Base-by-base conservation (phyloP, 2,329 filamentous ascomycete genomes). In the Pseudogymnoascus sp. region DNA sequence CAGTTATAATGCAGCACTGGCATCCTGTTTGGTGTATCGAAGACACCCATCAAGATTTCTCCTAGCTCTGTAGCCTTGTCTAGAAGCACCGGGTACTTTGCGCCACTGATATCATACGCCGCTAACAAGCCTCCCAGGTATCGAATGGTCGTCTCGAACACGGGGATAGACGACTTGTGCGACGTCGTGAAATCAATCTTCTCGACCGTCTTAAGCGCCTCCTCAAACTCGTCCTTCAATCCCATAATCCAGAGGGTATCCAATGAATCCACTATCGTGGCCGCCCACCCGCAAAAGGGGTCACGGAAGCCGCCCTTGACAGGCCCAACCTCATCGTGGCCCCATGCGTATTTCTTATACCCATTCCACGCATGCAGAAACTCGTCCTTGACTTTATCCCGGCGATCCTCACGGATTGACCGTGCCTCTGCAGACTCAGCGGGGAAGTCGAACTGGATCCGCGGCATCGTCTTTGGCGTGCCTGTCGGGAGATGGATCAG, bases 191-290 rank as follows among this genome's bases (percentile, higher is more conserved):
- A 97, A 74, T 97, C 91, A 65, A 97, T 95, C 4, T 83, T 76
- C 63, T 80, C 80, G 14, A 91, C 84, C 1, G 83, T 85, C 56
- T 82, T 79, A 60, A 91, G 85, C 0, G 91, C 91, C 64, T 89
- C 85, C 64, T 90, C 85, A 71, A 96, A 96, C 69, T 96, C 90
- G 0, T 88, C 80, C 69, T 84, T 84, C 75, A 96, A 71, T 16
- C 84, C 90, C 83, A 95, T 91, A 69, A 96, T 93, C 89, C 90
- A 96, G 2, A 96, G 78, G 0, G 91, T 92, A 72, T 96, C 91
- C 62, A 93, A 77, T 0, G 86, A 80, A 77, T 96, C 92, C 4
- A 96, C 89, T 65, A 96, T 73, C 0, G 92, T 96, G 7, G 92
- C 92, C 14, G 90, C 90, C 92, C 92, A 96, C 44, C 89, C 91